Conservation (phyloP, 805 yeast species). For the Brettanomyces anomalus region DNA sequence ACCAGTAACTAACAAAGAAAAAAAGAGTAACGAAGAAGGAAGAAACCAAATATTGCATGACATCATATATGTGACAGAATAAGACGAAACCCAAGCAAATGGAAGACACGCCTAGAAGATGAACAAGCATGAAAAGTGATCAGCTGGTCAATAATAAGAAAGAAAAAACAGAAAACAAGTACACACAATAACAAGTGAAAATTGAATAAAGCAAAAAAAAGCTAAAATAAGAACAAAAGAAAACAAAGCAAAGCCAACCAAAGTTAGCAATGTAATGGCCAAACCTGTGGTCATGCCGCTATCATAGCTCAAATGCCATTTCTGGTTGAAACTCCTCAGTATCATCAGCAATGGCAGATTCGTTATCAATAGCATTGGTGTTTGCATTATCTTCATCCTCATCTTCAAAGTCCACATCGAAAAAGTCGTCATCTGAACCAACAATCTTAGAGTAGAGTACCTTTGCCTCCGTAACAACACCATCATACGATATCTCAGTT, state of each 20-base stretch:
- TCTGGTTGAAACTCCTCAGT: slow-evolving; percentile 26
- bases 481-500: slow-evolving; percentile 85
- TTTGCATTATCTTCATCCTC: slow-evolving; percentile 50
- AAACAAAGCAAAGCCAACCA: slow-evolving; percentile 8
- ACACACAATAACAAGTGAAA: background rate
- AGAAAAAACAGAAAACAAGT: background rate
- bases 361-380: slow-evolving; percentile 10
- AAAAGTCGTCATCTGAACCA: slow-evolving; percentile 92
- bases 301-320: slow-evolving; percentile 29
- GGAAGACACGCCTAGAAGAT: too few species aligned
- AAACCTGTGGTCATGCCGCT: background rate
- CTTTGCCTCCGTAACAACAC: slow-evolving; percentile 75
- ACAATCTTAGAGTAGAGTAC: slow-evolving; percentile 68
- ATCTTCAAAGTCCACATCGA: slow-evolving; percentile 93
- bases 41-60: background rate
- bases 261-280: background rate
- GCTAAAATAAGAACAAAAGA: slow-evolving; percentile 8
- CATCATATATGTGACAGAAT: background rate
- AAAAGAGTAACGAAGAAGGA: too few species aligned
- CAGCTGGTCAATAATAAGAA: background rate
- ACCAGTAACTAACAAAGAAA: too few species aligned
- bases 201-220: slow-evolving; percentile 1
- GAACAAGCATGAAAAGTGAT: too few species aligned
- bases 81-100: background rate
- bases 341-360: slow-evolving; percentile 30